These are phyloP conservation scores for Hanseniaspora uvarum DNA, from an alignment of 1,139 yeast genomes.

Conservation along the genomic window DNA sequence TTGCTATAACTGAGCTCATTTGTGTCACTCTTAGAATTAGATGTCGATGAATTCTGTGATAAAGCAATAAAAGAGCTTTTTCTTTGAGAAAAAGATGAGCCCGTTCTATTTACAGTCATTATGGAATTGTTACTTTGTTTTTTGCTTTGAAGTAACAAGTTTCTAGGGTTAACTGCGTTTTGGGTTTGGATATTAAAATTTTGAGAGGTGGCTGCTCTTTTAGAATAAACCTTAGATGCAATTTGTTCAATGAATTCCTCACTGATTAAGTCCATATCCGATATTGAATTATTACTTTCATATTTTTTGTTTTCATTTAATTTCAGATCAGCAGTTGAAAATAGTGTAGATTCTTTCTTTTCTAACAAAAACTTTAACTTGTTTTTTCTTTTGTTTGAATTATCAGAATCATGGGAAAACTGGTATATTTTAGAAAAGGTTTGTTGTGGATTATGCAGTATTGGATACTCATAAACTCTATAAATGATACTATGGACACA, in stretches of 20 bases:
- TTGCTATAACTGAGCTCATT: not conserved
- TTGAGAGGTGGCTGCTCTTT: not conserved
- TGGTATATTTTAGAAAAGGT: not conserved
- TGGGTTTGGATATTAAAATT: not conserved
- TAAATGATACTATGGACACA: slow-evolving; percentile 70
- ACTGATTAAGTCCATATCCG: not conserved
- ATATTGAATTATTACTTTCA: not conserved
- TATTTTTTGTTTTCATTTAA: slow-evolving; percentile 19
- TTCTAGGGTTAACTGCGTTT: slow-evolving; percentile 4
- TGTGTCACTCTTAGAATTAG: slow-evolving; percentile 8
- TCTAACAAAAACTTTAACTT: slow-evolving; percentile 15
- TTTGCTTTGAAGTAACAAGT: slow-evolving; percentile 8
- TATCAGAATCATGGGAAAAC: not conserved
- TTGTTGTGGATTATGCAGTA: slow-evolving; percentile 18
- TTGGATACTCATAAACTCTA: slow-evolving; percentile 67
- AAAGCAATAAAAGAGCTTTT: slow-evolving; percentile 1
- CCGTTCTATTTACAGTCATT: slow-evolving; percentile 7
- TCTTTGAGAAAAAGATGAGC: slow-evolving; percentile 9
- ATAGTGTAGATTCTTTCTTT: slow-evolving; percentile 19
- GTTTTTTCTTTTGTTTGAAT: not conserved
- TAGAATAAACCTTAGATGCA: slow-evolving; percentile 9
- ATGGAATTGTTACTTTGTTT: slow-evolving; percentile 14
- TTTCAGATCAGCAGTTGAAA: slow-evolving; percentile 29
- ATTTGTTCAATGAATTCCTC: slow-evolving; percentile 15
- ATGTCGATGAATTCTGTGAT: slow-evolving; percentile 6